Base-by-base conservation (phyloP, 192 early-diverging fungal species). In the Pilaira anomala region DNA sequence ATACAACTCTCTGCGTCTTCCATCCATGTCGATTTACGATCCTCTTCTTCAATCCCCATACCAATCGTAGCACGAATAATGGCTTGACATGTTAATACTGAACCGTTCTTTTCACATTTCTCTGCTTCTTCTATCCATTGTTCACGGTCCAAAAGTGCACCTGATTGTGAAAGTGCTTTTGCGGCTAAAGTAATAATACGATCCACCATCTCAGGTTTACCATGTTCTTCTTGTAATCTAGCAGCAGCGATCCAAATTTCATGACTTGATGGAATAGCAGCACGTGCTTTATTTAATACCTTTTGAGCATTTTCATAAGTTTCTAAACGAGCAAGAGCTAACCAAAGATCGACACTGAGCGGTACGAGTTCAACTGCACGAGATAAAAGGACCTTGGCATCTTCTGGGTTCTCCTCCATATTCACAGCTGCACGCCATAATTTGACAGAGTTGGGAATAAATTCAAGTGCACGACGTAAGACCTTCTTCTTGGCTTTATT, bases 171-270 rank as follows among this genome's bases (percentile, higher is more conserved):
- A 22, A 98, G 76, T 7, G 73, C 70, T 4, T 80, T 75, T 16
- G 95, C 91, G 5, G 91, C 95, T 48, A 79, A 80, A 1, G 71
- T 67, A 30, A 96, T 85, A 33, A 97, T 82, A 18, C 62, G 86
- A 11, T 85, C 80, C 5, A 93, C 85, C 66, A 76, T 83, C 22
- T 80, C 78, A 6, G 66, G 65, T 54, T 90, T 86, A 6, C 80
- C 86, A 45, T 94, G 81, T 49, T 92, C 83, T 73, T 97, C 95
- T 68, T 95, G 91, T 9, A 99, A 82, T 60, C 88, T 83, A 16
- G 95, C 95, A 22, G 92, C 97, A 2, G 92, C 86, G 24, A 99
- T 88, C 94, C 95, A 99, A 46, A 99, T 83, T 51, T 98, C 97
- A 76, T 95, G 92, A 54, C 85, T 88, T 0, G 93, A 93, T 16